These are phyloP conservation scores for Magnusiomyces ingens DNA, from an alignment of 1,139 yeast species.

Conservation along the genomic window DNA sequence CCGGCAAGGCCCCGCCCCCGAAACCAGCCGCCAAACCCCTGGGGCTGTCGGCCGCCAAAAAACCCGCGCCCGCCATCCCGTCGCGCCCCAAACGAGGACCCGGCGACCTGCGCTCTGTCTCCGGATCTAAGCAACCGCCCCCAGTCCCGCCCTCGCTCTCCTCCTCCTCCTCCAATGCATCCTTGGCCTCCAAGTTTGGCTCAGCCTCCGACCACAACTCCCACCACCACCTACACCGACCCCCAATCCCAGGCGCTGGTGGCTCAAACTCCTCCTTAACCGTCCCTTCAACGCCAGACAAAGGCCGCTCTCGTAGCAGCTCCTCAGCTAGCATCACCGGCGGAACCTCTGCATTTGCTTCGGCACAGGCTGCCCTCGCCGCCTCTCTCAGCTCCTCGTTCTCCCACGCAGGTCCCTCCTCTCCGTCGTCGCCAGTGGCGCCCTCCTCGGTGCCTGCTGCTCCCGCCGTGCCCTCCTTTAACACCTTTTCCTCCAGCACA, in stretches of 20 bases:
- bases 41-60: slow-evolving; percentile 1
- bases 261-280: no score
- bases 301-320: not conserved
- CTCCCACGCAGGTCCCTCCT: slow-evolving; percentile 7
- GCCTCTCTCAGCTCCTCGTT: not conserved
- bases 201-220: not conserved
- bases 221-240: not conserved
- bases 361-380: slow-evolving; percentile 6
- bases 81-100: not conserved
- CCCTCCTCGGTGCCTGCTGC: slow-evolving; percentile 13
- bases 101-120: not conserved
- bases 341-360: slow-evolving; percentile 16
- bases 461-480: slow-evolving; percentile 32
- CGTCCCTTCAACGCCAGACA: no score
- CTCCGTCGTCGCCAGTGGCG: slow-evolving; percentile 10
- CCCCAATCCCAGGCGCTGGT: not conserved
- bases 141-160: not conserved
- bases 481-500: slow-evolving; percentile 25
- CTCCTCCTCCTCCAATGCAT: not conserved
- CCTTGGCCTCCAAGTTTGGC: not conserved
- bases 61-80: slow-evolving; percentile 16
- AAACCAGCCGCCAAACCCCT: slow-evolving; percentile 7
- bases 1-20: slow-evolving; percentile 22
- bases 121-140: not conserved
- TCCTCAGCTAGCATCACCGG: slow-evolving; percentile 7